Evolutionary conservation across 2,329 filamentous ascomycete genomes (phyloP).

Genomic region (Pseudogymnoascus sp.): DNA sequence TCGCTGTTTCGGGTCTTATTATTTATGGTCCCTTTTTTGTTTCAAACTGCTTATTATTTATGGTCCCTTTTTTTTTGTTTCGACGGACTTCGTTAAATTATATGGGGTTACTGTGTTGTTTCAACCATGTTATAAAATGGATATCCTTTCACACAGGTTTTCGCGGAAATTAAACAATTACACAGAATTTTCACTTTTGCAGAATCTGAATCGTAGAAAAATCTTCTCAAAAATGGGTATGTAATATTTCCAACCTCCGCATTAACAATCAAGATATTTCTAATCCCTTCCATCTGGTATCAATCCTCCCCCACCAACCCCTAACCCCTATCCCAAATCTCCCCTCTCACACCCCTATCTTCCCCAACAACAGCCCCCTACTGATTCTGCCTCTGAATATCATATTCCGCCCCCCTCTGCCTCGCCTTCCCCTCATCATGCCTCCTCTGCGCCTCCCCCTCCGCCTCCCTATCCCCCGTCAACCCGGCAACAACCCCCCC

Average conservation of each 20-base stretch:
- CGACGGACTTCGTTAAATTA: neutral
- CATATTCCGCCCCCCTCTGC: constrained; percentile 74
- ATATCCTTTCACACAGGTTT: neutral
- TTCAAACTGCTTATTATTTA: neutral
- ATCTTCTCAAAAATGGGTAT: neutral
- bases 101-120: neutral
- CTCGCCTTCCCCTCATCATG: constrained; percentile 78
- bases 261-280: neutral
- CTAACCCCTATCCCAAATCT: constrained; percentile 40
- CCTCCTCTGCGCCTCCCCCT: constrained; percentile 55
- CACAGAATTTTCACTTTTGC: neutral
- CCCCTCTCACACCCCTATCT: neutral
- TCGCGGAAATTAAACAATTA: neutral
- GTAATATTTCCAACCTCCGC: neutral
- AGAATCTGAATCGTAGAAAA: neutral
- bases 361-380: neutral
- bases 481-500: constrained; percentile 64
- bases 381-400: constrained; percentile 56
- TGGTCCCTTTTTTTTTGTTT: neutral
- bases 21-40: neutral
- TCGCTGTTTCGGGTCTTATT: neutral
- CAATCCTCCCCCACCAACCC: constrained; percentile 11
- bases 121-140: neutral
- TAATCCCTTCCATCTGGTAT: neutral
- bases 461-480: constrained; percentile 59